Evolutionary conservation across 2,329 filamentous ascomycete genomes (phyloP), one percentile per base, ranked within the genome.

Genomic region (Fusarium pilosicola): DNA sequence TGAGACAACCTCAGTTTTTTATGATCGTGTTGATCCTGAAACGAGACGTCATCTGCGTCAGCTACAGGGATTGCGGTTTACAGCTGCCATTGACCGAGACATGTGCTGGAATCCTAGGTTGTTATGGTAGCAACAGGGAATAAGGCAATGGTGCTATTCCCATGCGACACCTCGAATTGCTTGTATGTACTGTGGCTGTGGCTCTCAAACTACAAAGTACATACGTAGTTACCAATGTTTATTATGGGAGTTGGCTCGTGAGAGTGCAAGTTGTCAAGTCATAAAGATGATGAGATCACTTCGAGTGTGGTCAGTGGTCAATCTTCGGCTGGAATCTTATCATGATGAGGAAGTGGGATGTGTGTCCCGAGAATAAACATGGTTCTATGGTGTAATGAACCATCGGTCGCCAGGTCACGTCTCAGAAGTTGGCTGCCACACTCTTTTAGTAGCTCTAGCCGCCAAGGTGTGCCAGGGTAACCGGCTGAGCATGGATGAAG

Each of bases 41-140:
- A 74, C 72, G 65, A 74, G 60, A 73, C 71, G 71, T 74, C 71
- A 74, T 71, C 26, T 28, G 57, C 30, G 52, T 72, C 45, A 44
- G 34, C 39, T 69, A 26, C 64, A 72, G 68, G 68, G 69, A 18
- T 59, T 42, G 13, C 52, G 48, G 46, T 65, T 44, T 22, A 32
- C 42, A 59, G 52, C 32, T 62, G 38, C 42, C 55, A 39, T 54
- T 39, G 51, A 52, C 26, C 36, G 52, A 74, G 57, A 62, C 62
- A 74, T 64, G 38, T 64, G 60, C 59, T 70, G 65, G 65, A 73
- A 67, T 74, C 57, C 22, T 45, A 42, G 46, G 60, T 63, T 44
- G 65, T 74, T 65, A 70, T 68, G 56, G 46, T 70, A 65, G 67
- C 66, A 70, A 70, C 66, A 38, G 67, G 67, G 36, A 59, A 70